Conservation (phyloP, 2,329 filamentous ascomycete genomes). For the Fusarium protoensiforme region DNA sequence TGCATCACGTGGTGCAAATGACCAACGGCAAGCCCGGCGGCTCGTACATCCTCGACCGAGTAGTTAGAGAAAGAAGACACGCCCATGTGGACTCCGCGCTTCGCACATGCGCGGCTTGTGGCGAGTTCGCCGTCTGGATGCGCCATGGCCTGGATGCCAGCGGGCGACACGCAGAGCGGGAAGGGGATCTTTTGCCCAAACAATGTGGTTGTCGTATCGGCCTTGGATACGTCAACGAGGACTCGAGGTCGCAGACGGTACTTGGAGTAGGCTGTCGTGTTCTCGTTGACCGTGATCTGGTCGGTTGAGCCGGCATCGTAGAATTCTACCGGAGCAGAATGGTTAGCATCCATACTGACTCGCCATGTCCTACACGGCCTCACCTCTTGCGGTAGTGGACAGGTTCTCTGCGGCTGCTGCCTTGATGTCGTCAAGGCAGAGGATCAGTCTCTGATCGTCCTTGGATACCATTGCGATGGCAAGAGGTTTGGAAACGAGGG, state of each 20-base stretch:
- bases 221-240: constrained; percentile 8
- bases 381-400: background rate
- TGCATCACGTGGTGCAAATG: background rate
- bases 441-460: background rate
- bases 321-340: too few species aligned
- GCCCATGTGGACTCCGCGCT: constrained; percentile 57
- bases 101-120: constrained; percentile 56
- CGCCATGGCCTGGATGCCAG: constrained; percentile 63
- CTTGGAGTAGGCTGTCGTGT: background rate
- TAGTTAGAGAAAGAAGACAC: constrained; percentile 54
- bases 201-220: background rate
- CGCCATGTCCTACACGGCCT: too few species aligned
- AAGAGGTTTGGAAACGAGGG: too few species aligned
- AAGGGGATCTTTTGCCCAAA: constrained; percentile 49
- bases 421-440: background rate
- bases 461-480: background rate
- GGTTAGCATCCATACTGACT: too few species aligned
- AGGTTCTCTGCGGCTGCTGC: background rate
- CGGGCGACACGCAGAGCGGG: constrained; percentile 62
- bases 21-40: background rate
- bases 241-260: constrained; percentile 8
- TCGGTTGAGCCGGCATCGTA: constrained; percentile 1
- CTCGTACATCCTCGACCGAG: background rate
- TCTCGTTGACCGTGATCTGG: constrained; percentile 1
- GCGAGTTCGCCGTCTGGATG: constrained; percentile 62